Conservation (phyloP, 2,329 filamentous ascomycete genomes). For the Aspergillus awamori region DNA sequence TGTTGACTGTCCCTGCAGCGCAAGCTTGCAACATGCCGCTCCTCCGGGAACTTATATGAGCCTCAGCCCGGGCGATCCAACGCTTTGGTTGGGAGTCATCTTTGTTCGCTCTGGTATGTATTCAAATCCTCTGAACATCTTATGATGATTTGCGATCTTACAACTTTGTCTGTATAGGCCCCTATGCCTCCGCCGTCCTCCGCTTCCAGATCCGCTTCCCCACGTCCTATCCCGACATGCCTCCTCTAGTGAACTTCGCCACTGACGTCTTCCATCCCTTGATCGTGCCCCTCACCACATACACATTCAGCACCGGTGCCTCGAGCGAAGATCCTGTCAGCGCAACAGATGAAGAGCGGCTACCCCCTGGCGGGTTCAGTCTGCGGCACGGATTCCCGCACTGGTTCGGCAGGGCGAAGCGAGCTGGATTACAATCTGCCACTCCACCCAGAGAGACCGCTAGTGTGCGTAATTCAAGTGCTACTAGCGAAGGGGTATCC, state of each 20-base stretch:
- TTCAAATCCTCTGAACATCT: neutral
- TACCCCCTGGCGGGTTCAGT: slow-evolving; percentile 88
- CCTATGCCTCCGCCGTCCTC: slow-evolving; percentile 83
- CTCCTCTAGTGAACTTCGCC: slow-evolving; percentile 83
- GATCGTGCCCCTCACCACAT: slow-evolving; percentile 89
- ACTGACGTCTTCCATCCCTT: slow-evolving; percentile 96
- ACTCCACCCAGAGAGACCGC: slow-evolving; percentile 44
- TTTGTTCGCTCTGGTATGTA: slow-evolving; percentile 81
- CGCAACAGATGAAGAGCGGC: slow-evolving; percentile 77
- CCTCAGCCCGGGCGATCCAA: slow-evolving; percentile 77
- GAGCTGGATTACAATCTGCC: slow-evolving; percentile 41
- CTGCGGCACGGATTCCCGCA: slow-evolving; percentile 85
- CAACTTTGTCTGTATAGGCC: slow-evolving; percentile 59
- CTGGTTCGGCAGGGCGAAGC: slow-evolving; percentile 73
- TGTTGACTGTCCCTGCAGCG: slow-evolving; percentile 52
- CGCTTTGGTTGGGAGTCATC: slow-evolving; percentile 85
- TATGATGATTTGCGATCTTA: neutral
- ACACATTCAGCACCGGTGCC: slow-evolving; percentile 83
- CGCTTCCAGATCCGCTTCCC: slow-evolving; percentile 91
- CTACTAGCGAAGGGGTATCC: neutral
- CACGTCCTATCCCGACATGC: slow-evolving; percentile 72
- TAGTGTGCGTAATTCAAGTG: slow-evolving; percentile 43
- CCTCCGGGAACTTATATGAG: slow-evolving; percentile 86
- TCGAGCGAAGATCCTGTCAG: slow-evolving; percentile 77
- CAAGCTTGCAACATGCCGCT: slow-evolving; percentile 77